Base-by-base conservation (phyloP, 202 grass and related monocot species). In the Panicum hallii region DNA sequence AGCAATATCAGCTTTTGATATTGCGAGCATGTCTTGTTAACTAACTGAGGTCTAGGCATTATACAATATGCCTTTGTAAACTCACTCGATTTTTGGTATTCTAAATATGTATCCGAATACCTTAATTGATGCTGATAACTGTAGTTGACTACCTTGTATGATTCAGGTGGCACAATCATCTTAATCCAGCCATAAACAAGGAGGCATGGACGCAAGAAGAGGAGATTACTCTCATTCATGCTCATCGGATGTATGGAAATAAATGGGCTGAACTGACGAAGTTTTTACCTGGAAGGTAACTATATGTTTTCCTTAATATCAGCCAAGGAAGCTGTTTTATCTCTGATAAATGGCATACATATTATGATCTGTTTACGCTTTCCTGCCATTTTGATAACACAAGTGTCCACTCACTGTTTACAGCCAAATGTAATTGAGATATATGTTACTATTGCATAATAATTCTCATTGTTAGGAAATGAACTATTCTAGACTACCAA, bases 231-330 rank as follows among this genome's bases (percentile, higher is more conserved):
- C 88, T 99, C 49, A 97, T 99, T 87, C 91, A 93, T 89, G 93
- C 93, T 79, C 97, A 99, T 94, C 62, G 49, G 40, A 94, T 96
- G 62, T 92, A 93, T 68, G 97, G 97, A 87, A 99, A 99, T 57
- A 99, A 96, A 90, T 99, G 97, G 97, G 97, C 93, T 22, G 91
- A 99, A 69, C 75, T 99, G 70, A 96, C 97, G 34, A 99, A 99
- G 82, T 88, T 88, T 77, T 90, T 99, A 92, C 97, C 91, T 11
- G 97, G 97, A 91, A 96, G 97, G 97, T 99, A 81, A 89, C 71
- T 77, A 62, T 55, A 47, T 69, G 4, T 69, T 72, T 61, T 58
- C 10, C 67, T 69, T 65, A 47, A 13, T 9, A 75, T 48, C 17
- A 26, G 32, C 53, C 13, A 16, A 78, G 30, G 20, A 22, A 22